Conservation (phyloP, 2,329 filamentous ascomycete genomes). For the Cordyceps cicadae region DNA sequence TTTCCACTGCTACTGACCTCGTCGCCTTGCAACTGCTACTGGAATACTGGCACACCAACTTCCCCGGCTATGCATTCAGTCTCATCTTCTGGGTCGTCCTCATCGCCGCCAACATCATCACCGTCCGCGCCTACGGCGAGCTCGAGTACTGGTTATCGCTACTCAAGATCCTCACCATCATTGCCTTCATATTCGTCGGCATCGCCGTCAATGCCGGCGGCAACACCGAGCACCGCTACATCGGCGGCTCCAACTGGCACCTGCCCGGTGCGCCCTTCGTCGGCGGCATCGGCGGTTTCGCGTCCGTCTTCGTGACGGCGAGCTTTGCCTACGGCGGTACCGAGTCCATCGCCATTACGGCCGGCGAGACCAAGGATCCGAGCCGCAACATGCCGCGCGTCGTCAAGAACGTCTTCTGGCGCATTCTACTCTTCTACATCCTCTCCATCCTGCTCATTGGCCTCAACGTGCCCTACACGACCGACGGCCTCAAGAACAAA, state of each 20-base stretch:
- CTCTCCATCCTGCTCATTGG: slow-evolving; percentile 38
- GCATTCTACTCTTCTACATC: slow-evolving; percentile 46
- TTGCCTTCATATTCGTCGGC: slow-evolving; percentile 55
- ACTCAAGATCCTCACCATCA: slow-evolving; percentile 45
- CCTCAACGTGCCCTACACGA: slow-evolving; percentile 49
- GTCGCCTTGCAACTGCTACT: slow-evolving; percentile 45
- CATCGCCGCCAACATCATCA: slow-evolving; percentile 32
- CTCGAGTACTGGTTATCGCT: slow-evolving; percentile 50
- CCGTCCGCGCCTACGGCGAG: slow-evolving; percentile 28
- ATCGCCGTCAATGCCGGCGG: slow-evolving; percentile 47
- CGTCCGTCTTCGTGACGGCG: slow-evolving; percentile 47
- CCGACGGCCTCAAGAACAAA: slow-evolving; percentile 4
- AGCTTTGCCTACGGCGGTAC: slow-evolving; percentile 42
- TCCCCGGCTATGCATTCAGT: slow-evolving; percentile 56
- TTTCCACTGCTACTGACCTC: slow-evolving; percentile 46
- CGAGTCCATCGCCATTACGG: slow-evolving; percentile 43
- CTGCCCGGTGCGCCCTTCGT: slow-evolving; percentile 56
- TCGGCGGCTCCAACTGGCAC: slow-evolving; percentile 51
- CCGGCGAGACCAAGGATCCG: slow-evolving; percentile 57
- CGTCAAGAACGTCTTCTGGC: slow-evolving; percentile 58
- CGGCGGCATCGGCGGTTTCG: slow-evolving; percentile 56
- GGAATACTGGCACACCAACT: slow-evolving; percentile 53
- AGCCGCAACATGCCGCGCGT: slow-evolving; percentile 52
- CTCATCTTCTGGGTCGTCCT: slow-evolving; percentile 52
- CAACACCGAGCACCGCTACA: slow-evolving; percentile 44